Evolutionary conservation across 805 yeast species (phyloP).

Genomic region (Saturnispora sanitii): DNA sequence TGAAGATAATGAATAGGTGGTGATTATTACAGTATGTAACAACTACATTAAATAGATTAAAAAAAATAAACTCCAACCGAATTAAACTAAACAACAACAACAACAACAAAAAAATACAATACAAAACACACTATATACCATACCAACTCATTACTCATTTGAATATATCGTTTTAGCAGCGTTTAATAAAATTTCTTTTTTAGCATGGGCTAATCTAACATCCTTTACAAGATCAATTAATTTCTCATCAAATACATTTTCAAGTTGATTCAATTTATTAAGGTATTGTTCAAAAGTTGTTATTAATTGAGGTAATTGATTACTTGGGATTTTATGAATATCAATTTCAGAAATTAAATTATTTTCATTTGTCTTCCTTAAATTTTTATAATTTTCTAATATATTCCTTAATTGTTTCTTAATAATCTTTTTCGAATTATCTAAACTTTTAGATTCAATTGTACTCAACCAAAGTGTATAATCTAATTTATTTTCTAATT

Average conservation of each 20-base stretch:
- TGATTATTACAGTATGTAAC: background rate
- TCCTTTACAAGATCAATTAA: conserved; percentile 13
- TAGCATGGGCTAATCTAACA: conserved; percentile 15
- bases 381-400: no score
- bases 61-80: no score
- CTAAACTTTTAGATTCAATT: no score
- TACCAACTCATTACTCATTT: conserved; percentile 3
- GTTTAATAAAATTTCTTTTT: conserved; percentile 16
- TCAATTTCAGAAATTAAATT: background rate
- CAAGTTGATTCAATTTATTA: conserved; percentile 14
- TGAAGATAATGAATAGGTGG: conserved; percentile 13
- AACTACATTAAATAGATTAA: no score
- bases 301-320: conserved; percentile 12
- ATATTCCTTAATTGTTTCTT: no score
- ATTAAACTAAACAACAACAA: no score
- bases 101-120: no score
- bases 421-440: no score
- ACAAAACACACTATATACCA: background rate
- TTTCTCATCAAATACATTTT: conserved; percentile 17
- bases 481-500: conserved; percentile 10
- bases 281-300: conserved; percentile 18
- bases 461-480: no score
- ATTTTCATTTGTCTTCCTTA: no score
- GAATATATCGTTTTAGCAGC: no score
- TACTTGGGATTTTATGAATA: conserved; percentile 9